Evolutionary conservation across 305 asterid genomes (phyloP).

Genomic region (Fraxinus ornus): DNA sequence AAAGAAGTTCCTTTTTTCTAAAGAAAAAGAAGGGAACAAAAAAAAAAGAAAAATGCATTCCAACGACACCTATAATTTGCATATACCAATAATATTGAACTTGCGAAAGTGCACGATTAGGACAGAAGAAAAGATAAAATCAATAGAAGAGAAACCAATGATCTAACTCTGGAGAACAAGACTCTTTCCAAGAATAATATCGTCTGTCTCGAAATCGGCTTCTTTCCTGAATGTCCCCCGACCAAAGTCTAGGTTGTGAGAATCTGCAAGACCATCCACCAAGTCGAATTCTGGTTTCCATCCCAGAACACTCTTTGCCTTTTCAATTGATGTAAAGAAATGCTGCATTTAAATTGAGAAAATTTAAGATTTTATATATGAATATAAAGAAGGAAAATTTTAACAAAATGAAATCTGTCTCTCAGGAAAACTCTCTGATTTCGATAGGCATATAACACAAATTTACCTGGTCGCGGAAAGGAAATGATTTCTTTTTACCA

Average conservation of each 20-base stretch:
- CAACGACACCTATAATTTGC: not conserved
- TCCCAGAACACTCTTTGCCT: slow-evolving; percentile 84
- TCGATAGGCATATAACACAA: not conserved
- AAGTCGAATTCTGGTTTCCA: slow-evolving; percentile 68
- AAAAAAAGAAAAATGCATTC: not conserved
- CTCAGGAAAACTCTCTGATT: not conserved
- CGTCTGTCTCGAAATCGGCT: slow-evolving; percentile 94
- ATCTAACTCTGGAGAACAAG: slow-evolving; percentile 59
- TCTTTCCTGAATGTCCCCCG: slow-evolving; percentile 87
- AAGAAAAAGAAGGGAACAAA: not conserved
- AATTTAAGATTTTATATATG: not conserved
- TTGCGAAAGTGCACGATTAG: not conserved
- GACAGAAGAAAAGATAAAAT: not conserved
- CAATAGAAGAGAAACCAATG: not conserved
- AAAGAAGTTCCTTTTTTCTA: not conserved
- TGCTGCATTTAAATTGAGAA: slow-evolving; percentile 54
- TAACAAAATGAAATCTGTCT: not conserved
- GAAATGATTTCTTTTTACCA: slow-evolving; percentile 90
- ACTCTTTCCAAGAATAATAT: slow-evolving; percentile 83
- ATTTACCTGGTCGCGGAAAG: slow-evolving; percentile 92
- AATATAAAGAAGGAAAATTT: not conserved
- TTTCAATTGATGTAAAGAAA: slow-evolving; percentile 89
- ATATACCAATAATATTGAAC: not conserved
- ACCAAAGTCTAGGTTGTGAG: slow-evolving; percentile 93
- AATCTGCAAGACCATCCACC: slow-evolving; percentile 83